Conservation (phyloP, 2,329 filamentous ascomycete genomes). For the Epicoccum sorghinum region DNA sequence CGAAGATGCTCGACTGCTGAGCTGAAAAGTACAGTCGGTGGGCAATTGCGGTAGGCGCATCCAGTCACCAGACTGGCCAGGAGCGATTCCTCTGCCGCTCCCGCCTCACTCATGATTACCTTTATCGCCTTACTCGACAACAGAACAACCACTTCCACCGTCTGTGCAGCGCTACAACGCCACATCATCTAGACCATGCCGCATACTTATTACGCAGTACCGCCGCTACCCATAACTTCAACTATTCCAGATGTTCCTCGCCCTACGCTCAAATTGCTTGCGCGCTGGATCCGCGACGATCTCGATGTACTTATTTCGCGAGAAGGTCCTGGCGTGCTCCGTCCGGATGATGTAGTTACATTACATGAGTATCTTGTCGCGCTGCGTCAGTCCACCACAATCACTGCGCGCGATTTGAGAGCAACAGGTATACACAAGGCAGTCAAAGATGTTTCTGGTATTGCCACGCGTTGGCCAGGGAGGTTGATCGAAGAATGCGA, state of each 20-base stretch:
- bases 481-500: constrained; percentile 54
- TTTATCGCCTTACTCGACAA: neutral
- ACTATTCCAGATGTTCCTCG: constrained; percentile 1
- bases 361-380: constrained; percentile 51
- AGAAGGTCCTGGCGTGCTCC: constrained; percentile 51
- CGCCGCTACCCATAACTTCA: neutral
- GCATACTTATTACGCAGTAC: neutral
- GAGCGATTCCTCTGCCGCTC: neutral
- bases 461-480: constrained; percentile 55
- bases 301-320: constrained; percentile 55
- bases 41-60: too few relatives aligned
- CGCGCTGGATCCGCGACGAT: constrained; percentile 56
- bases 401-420: constrained; percentile 46
- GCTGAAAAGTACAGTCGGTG: too few relatives aligned
- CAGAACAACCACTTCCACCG: neutral
- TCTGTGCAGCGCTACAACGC: neutral
- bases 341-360: constrained; percentile 51
- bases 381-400: constrained; percentile 24
- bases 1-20: too few relatives aligned
- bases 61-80: neutral
- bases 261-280: constrained; percentile 41
- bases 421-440: constrained; percentile 56
- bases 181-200: neutral
- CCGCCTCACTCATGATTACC: neutral
- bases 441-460: constrained; percentile 50